A percentile compares a stretch with the other conserved stretches of the same genome.
Conservation (phyloP, 257 asterid species). For the Solanum acaule region DNA sequence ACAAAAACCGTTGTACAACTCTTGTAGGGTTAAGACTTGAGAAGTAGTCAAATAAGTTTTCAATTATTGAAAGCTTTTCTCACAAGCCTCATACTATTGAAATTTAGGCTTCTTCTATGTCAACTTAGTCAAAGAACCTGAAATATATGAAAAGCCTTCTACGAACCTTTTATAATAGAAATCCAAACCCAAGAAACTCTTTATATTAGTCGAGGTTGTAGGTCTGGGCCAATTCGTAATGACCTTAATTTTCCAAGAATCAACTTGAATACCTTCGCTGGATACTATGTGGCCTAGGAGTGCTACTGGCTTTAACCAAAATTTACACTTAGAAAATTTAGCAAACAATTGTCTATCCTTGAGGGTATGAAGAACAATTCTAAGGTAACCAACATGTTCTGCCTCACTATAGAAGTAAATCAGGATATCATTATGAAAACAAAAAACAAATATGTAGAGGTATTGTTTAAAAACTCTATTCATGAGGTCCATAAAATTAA, state of each 20-base stretch:
- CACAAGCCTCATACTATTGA: not conserved
- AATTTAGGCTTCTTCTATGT: not conserved
- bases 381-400: too few relatives aligned
- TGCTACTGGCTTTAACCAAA: not conserved
- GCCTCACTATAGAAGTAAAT: too few relatives aligned
- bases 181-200: not conserved
- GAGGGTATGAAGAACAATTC: not conserved
- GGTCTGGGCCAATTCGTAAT: not conserved
- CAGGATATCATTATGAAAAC: not conserved
- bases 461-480: too few relatives aligned
- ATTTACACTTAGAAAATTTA: too few relatives aligned
- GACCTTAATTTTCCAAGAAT: not conserved
- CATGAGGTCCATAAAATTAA: not conserved
- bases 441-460: too few relatives aligned
- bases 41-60: too few relatives aligned
- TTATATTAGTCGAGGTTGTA: not conserved
- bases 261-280: not conserved
- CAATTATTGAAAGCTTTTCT: not conserved
- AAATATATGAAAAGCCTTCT: too few relatives aligned
- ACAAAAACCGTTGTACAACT: not conserved
- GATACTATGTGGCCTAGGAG: not conserved
- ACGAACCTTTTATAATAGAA: too few relatives aligned
- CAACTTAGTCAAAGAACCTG: not conserved
- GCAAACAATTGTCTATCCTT: not conserved
- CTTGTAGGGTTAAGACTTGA: not conserved